Base-by-base conservation (phyloP, 2,329 filamentous ascomycete species). In the Dothidotthia symphoricarpi region DNA sequence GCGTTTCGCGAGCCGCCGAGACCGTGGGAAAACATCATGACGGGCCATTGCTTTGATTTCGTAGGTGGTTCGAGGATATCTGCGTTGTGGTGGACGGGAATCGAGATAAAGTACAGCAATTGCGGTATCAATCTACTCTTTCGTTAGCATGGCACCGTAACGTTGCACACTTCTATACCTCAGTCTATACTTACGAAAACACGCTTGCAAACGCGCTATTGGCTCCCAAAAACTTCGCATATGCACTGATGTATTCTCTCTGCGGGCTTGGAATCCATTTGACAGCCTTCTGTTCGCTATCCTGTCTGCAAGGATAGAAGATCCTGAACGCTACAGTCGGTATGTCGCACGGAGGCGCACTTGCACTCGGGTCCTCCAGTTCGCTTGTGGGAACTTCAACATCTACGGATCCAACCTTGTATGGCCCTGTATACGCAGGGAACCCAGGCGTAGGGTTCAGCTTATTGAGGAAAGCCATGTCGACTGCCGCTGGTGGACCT, bases 21-120 rank as follows among this genome's bases (percentile, higher is more conserved):
- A 1, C 88, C 88, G 60, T 95, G 88, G 1, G 87, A 93, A 67
- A 95, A 94, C 46, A 95, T 74, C 71, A 88, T 82, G 0, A 88
- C 85, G 0, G 88, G 88, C 84, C 86, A 93, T 69, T 80, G 72
- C 39, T 73, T 69, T 41, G 41, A 80, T 57, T 41, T 71, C 43
- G 59, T 71, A 2, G 66, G 63, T 15, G 71, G 63, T 22, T 67
- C 59, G 25, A 82, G 75, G 6, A 90, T 66, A 5, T 75, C 72
- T 9, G 86, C 86, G 60, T 89, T 86, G 51, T 86, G 82, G 49
- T 81, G 74, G 16, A 80, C 85, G 5, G 86, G 86, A 16, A 91
- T 83, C 2, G 81, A 76, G 31, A 86, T 80, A 61, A 84, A 87
- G 62, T 88, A 80, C 1, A 91, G 73, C 25, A 88, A 76, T 45